A percentile compares a stretch with the other conserved stretches of the same genome.
phyloP scores from a whole-genome alignment of 2,329 filamentous ascomycete species.

The Fusarium tuaranense region DNA sequence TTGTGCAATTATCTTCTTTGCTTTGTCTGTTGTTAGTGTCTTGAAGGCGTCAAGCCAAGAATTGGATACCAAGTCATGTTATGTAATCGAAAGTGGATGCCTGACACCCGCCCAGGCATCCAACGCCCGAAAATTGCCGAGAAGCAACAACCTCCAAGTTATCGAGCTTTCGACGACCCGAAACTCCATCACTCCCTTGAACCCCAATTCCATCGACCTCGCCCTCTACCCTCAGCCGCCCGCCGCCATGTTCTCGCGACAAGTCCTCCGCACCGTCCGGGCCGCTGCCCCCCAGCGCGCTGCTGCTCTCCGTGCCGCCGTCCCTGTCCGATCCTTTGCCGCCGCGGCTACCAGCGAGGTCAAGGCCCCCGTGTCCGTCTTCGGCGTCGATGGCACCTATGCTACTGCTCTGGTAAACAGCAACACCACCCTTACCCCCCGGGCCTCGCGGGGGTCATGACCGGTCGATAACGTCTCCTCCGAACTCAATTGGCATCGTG shows the following conservation, averaged over 20 bases:
- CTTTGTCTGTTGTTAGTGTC: not conserved
- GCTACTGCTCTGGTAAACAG: constrained; percentile 93
- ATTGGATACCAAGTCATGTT: constrained; percentile 25
- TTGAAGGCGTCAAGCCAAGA: not conserved
- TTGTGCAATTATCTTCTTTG: not conserved
- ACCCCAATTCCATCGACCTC: constrained; percentile 28
- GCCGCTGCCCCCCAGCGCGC: constrained; percentile 71
- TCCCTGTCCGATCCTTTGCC: constrained; percentile 81
- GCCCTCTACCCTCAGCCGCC: not conserved
- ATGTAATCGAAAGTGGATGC: constrained; percentile 53
- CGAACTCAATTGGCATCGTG: constrained; percentile 37
- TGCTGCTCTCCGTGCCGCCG: constrained; percentile 52
- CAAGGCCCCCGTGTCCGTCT: constrained; percentile 91
- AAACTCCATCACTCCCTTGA: constrained; percentile 35
- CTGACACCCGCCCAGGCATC: constrained; percentile 52
- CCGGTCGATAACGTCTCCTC: not conserved
- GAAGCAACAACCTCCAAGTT: constrained; percentile 51
- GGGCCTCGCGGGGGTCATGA: not conserved
- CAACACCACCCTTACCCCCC: constrained; percentile 14
- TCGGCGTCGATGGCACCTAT: constrained; percentile 97
- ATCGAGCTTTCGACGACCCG: constrained; percentile 44
- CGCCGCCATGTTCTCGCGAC: constrained; percentile 68
- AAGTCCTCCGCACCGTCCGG: constrained; percentile 67
- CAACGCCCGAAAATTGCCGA: constrained; percentile 57
- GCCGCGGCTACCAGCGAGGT: constrained; percentile 75